Percentiles rank a stretch among this genome's conserved stretches.
phyloP scores from a whole-genome alignment of 176 grass and related monocot genomes.

The Neostapfia colusana region DNA sequence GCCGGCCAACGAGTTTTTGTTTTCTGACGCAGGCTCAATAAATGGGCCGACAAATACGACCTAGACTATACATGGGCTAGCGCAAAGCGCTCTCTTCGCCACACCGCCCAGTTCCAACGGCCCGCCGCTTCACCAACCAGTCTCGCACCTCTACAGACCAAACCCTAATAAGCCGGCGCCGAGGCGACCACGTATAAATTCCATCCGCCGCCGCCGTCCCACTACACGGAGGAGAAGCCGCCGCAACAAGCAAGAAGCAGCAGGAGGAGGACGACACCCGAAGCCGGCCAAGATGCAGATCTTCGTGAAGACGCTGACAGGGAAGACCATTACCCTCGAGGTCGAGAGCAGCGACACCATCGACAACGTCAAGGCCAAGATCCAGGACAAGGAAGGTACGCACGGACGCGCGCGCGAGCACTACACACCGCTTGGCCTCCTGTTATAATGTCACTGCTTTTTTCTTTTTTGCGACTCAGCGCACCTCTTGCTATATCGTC shows the following conservation, averaged over 20 bases:
- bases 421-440: background rate
- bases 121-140: background rate
- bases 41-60: background rate
- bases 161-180: slow-evolving; percentile 45
- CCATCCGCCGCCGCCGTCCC: background rate
- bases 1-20: too few relatives aligned
- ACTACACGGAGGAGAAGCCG: background rate
- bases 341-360: slow-evolving; percentile 99
- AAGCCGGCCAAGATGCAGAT: slow-evolving; percentile 60
- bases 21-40: background rate
- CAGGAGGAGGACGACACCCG: background rate
- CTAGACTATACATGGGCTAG: background rate
- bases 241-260: background rate
- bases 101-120: background rate
- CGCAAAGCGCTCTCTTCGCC: background rate
- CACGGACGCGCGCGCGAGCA: background rate
- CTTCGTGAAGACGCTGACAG: slow-evolving; percentile 90
- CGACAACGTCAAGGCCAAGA: slow-evolving; percentile 96
- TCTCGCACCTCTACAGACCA: background rate
- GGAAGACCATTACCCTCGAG: slow-evolving; percentile 99
- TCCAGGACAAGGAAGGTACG: slow-evolving; percentile 74
- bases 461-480: background rate
- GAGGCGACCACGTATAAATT: slow-evolving; percentile 23
- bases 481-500: background rate
- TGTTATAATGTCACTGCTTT: background rate